Evolutionary conservation across 176 grass and related monocot species (phyloP).

Genomic region (Cenchrus americanus): DNA sequence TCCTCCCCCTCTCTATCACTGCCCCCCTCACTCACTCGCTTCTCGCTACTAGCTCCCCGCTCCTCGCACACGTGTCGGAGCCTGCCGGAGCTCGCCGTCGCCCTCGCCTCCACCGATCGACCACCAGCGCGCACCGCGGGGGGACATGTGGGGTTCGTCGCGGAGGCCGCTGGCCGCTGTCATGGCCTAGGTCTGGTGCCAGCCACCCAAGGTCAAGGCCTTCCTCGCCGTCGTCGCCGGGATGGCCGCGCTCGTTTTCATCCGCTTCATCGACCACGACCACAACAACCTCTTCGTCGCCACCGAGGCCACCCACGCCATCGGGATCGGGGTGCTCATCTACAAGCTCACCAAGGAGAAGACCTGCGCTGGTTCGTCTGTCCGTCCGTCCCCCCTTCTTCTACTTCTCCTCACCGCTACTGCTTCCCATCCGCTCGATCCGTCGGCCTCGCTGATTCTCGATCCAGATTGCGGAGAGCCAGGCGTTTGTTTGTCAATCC

Average conservation of each 20-base stretch:
- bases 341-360: slow-evolving; percentile 99
- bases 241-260: slow-evolving; percentile 88
- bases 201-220: slow-evolving; percentile 97
- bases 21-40: no score
- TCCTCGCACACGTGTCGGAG: not conserved
- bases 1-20: no score
- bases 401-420: not conserved
- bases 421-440: slow-evolving; percentile 40
- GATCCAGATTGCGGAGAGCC: slow-evolving; percentile 29
- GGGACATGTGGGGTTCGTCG: slow-evolving; percentile 56
- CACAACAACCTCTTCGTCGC: slow-evolving; percentile 98
- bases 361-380: slow-evolving; percentile 81
- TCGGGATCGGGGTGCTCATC: slow-evolving; percentile 84
- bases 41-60: no score
- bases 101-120: slow-evolving; percentile 33
- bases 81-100: not conserved
- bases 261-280: slow-evolving; percentile 97
- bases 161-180: slow-evolving; percentile 59
- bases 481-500: slow-evolving; percentile 58
- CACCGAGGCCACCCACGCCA: slow-evolving; percentile 84
- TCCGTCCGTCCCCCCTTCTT: no score
- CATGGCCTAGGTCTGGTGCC: slow-evolving; percentile 69
- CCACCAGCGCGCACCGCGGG: not conserved
- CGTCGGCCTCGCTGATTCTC: slow-evolving; percentile 23
- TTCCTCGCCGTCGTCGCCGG: slow-evolving; percentile 93